Evolutionary conservation across 139 green algal species (phyloP), one percentile per base, ranked within the genome.

Genomic region (Chlorella sp.): DNA sequence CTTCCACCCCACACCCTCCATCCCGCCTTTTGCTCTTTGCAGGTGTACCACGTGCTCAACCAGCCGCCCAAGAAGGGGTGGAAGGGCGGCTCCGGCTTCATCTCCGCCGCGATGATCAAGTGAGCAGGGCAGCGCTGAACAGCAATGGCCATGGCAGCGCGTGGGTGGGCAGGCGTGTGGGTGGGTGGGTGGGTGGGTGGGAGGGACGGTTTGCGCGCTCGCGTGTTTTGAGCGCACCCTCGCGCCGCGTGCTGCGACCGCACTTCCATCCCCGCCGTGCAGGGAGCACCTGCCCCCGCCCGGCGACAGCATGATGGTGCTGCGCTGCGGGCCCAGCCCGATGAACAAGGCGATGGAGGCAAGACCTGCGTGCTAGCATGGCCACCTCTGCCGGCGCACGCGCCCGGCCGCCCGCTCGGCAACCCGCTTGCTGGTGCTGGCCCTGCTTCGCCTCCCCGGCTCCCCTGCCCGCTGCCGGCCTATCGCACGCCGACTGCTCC

Each of bases 301-400:
- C 2, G 68, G 29, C 55, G 19, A 73, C 23, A 77, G 87, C 66
- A 73, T 83, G 8, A 71, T 95, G 76, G 71, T 95, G 9, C 81
- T 97, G 67, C 84, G 84, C 15, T 98, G 95, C 80, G 95, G 95
- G 1, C 95, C 95, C 4, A 74, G 51, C 19, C 88, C 91, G 29
- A 98, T 98, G 95, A 94, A 90, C 42, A 90, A 93, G 38, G 94
- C 94, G 27, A 92, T 98, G 90, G 86, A 91, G 62, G n/a, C n/a
- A n/a, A n/a, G n/a, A n/a, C n/a, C n/a, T n/a, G n/a, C n/a, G n/a
- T n/a, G n/a, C n/a, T n/a, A n/a, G n/a, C n/a, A n/a, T n/a, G n/a
- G n/a, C n/a, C n/a, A n/a, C n/a, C n/a, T n/a, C n/a, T n/a, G n/a
- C n/a, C n/a, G n/a, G n/a, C n/a, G n/a, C n/a, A n/a, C n/a, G n/a